Evolutionary conservation across 1,139 yeast genomes (phyloP), one percentile per base, ranked within the genome.

Genomic region (Meyerozyma smithsonii): DNA sequence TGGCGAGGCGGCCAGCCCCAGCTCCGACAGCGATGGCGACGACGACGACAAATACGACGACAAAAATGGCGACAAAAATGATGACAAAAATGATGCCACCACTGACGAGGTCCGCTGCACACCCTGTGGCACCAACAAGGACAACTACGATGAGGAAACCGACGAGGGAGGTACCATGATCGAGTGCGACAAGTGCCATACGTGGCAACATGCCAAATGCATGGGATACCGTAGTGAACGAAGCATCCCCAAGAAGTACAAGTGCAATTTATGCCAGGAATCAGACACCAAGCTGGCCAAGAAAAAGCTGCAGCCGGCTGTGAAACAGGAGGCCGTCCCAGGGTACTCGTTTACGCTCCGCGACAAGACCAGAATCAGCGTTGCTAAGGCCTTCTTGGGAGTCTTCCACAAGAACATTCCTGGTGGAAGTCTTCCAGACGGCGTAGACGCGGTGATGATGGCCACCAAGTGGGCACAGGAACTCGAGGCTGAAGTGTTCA

Each of bases 121-220:
- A 1, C 80, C 78, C 0, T 82, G 89, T 59, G 83, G 82, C 3
- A 66, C 84, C 4, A 76, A 72, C n/a, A 81, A 83, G 49, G 77
- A 71, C 11, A 81, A 78, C 45, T 81, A 76, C 49, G 67, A 79
- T 46, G 84, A 72, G 42, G 81, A 72, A 1, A 75, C 72, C 5
- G 89, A 82, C 45, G 67, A 69, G 16, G 70, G 74, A 17, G 80
- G 85, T 5, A 70, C 74, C 26, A 84, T 86, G 90, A 78, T 84
- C 25, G 86, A 84, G 54, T 88, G 96, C 61, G 95, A 84, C 41
- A 54, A 63, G 17, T 88, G 96, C 57, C 61, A 72, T 40, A 79
- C 88, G 10, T 88, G 96, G 96, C 96, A 88, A 56, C 96, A 88
- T 57, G 77, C 81, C 26, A 66, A 61, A 41, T 88, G 96, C 59